Evolutionary conservation across 1,284 basidiomycete species (phyloP), one percentile per base, ranked within the genome.

Genomic region (Malassezia slooffiae): DNA sequence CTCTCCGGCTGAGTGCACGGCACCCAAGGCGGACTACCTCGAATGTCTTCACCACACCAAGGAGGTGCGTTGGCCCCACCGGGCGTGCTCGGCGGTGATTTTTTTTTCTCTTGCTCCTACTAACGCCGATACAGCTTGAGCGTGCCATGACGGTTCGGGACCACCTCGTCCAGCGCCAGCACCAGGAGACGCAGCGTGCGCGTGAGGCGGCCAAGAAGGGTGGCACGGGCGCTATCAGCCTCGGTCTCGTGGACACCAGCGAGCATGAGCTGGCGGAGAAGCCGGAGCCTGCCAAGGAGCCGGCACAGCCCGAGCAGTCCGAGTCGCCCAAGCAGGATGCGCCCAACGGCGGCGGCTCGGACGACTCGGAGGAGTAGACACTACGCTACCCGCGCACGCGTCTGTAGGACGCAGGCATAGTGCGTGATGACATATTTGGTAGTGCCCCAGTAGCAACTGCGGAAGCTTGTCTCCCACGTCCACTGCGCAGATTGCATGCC

Each of bases 1-100:
- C 55, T 75, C 74, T 34, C 85, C 87, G 1, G 71, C 73, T 34
- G 75, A 85, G 62, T 95, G 89, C 71, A 71, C 76, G 13, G 72
- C 75, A 13, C 81, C 80, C 55, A 80, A 79, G 51, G 85, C 85
- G 54, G 89, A 93, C 71, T 95, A 95, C 74, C 70, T 93, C 46
- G 88, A 93, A 71, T 95, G 90, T 72, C 73, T 95, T 48, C 89
- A 93, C 70, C 80, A 83, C 67, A 81, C 79, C 32, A 86, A 91
- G 72, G 88, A 91, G 79, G 89, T 88, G 52, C 13, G 47, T 38
- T 24, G 17, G 34, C 17, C 17, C 16, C 10, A 23, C 23, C 23
- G 23, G 7, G 11, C 35, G 9, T 11, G 5, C 15, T 4, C 37
- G 28, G 22, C 28, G 15, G 13, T 38, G 30, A 33, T 17, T 33